Conservation (phyloP, 2,329 filamentous ascomycete species). For the Alternaria consortialis region DNA sequence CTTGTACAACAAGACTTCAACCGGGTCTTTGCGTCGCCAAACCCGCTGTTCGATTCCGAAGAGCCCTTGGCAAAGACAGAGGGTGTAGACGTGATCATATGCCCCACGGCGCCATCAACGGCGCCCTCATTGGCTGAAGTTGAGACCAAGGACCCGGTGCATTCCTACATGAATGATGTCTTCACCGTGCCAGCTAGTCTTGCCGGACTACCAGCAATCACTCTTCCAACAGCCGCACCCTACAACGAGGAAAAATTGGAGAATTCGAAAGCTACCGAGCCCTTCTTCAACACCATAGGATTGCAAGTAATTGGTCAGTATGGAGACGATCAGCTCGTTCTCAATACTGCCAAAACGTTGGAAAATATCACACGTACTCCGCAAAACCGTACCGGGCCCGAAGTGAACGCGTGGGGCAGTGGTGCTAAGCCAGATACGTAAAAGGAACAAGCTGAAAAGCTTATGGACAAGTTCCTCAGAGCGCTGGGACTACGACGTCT, state of each 20-base stretch:
- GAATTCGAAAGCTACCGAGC: conserved; percentile 28
- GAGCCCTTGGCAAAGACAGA: conserved; percentile 56
- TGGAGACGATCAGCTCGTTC: conserved; percentile 74
- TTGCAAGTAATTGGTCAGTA: conserved; percentile 84
- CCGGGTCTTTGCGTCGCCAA: conserved; percentile 72
- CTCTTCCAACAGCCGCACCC: conserved; percentile 70
- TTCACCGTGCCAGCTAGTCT: conserved; percentile 95
- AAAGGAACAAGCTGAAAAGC: neutral
- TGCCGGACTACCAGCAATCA: conserved; percentile 88
- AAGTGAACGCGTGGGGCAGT: conserved; percentile 25
- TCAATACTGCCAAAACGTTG: conserved; percentile 63
- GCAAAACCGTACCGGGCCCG: conserved; percentile 11
- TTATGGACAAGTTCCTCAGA: neutral
- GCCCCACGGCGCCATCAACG: conserved; percentile 82
- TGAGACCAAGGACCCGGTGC: conserved; percentile 64
- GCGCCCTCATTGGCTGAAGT: conserved; percentile 73
- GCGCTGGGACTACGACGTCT: neutral
- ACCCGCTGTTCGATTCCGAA: conserved; percentile 67
- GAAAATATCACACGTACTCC: conserved; percentile 9
- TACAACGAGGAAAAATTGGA: conserved; percentile 34
- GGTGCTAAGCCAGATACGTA: neutral
- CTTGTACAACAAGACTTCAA: conserved; percentile 90
- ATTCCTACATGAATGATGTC: conserved; percentile 90
- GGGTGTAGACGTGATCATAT: conserved; percentile 85
- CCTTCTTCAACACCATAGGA: conserved; percentile 58